phyloP scores from a whole-genome alignment of 179 eudicot species.

The Beta macrorhiza region DNA sequence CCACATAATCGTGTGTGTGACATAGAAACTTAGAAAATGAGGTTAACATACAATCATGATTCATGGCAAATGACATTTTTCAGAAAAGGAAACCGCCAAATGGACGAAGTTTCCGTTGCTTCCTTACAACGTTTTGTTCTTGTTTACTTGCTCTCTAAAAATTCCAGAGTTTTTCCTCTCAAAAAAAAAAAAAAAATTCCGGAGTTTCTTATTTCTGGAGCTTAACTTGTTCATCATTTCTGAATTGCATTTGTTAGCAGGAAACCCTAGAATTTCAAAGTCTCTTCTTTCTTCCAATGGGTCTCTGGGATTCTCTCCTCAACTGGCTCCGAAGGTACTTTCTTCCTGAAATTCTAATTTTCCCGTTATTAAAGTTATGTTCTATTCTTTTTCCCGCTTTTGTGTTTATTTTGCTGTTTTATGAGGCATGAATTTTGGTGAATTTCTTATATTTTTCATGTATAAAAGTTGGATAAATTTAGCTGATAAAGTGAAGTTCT shows the following conservation, averaged over 20 bases:
- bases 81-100: slow-evolving; percentile 23
- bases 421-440: background rate
- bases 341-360: background rate
- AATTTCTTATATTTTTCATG: background rate
- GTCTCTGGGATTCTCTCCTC: slow-evolving; percentile 59
- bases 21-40: too few relatives aligned
- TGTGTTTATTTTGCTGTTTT: background rate
- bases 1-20: too few relatives aligned
- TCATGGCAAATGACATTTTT: background rate
- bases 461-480: background rate
- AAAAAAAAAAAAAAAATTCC: background rate
- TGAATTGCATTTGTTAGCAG: background rate
- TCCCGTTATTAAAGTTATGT: background rate
- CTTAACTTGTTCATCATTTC: background rate
- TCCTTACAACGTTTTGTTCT: slow-evolving; percentile 14
- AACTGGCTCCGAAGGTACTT: slow-evolving; percentile 66
- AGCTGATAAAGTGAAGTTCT: background rate
- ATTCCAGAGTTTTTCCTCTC: too few relatives aligned
- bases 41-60: too few relatives aligned
- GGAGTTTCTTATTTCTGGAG: background rate
- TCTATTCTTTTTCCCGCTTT: background rate
- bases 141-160: background rate
- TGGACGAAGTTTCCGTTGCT: slow-evolving; percentile 22
- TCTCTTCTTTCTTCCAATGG: slow-evolving; percentile 31
- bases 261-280: background rate